Conservation (phyloP, 805 yeast genomes). For the Ogataea thermomethanolica region DNA sequence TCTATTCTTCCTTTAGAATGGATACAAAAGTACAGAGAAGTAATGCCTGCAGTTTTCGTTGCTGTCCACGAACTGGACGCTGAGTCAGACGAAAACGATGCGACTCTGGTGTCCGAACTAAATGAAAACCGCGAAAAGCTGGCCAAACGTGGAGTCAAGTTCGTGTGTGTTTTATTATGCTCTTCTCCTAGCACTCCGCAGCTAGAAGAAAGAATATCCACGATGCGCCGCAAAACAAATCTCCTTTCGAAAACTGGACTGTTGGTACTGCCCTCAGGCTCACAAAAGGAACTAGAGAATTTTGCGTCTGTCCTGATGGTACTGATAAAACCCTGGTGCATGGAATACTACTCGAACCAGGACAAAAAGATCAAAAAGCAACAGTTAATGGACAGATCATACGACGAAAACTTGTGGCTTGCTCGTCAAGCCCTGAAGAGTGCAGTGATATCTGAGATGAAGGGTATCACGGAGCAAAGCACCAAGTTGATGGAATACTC, state of each 20-base stretch:
- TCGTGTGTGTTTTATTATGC: conserved; percentile 35
- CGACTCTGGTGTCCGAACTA: conserved; percentile 37
- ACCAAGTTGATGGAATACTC: conserved; percentile 49
- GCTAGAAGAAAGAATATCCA: conserved; percentile 34
- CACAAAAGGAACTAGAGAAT: conserved; percentile 38
- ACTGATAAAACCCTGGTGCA: conserved; percentile 37
- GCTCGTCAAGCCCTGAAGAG: conserved; percentile 50
- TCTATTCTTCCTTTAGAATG: conserved; percentile 45
- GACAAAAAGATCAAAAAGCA: conserved; percentile 41
- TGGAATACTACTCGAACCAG: conserved; percentile 42
- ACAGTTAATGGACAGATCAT: conserved; percentile 27
- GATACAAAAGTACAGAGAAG: conserved; percentile 49
- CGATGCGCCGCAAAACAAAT: conserved; percentile 40
- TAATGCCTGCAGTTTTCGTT: conserved; percentile 46
- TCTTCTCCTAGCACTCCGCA: conserved; percentile 30
- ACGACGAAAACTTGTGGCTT: conserved; percentile 37
- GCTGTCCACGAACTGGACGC: conserved; percentile 40
- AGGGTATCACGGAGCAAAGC: conserved; percentile 43
- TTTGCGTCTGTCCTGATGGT: conserved; percentile 40
- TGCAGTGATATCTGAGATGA: conserved; percentile 48
- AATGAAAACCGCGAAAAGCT: conserved; percentile 32
- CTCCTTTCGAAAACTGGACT: conserved; percentile 44
- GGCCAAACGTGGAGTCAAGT: conserved; percentile 29
- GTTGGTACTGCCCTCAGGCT: conserved; percentile 39
- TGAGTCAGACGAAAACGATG: conserved; percentile 28